A percentile compares a stretch with the other conserved stretches of the same genome.
Conservation (phyloP, 1,139 yeast species). For the Yamadazyma triangularis region DNA sequence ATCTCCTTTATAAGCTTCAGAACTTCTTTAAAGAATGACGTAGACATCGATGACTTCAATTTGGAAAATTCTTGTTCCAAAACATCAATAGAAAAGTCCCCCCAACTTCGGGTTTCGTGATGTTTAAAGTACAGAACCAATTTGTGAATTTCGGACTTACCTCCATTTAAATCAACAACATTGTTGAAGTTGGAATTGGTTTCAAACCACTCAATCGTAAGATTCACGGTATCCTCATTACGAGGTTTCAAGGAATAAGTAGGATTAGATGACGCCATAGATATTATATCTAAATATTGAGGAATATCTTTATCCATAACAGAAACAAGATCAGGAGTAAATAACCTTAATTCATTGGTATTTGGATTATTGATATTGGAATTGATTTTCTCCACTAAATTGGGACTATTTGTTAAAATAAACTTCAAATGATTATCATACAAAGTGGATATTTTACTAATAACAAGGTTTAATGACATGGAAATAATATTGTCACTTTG, state of each 20-base stretch:
- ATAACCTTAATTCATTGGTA: constrained; percentile 1
- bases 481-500: not conserved
- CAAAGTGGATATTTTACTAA: constrained; percentile 2
- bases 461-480: not conserved
- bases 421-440: constrained; percentile 4
- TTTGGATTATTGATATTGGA: not conserved
- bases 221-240: constrained; percentile 4
- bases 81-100: too few relatives aligned
- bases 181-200: constrained; percentile 2
- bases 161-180: constrained; percentile 1
- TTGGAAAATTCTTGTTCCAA: not conserved
- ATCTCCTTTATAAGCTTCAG: constrained; percentile 1
- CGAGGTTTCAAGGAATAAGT: constrained; percentile 6
- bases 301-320: constrained; percentile 9
- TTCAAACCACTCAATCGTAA: constrained; percentile 8
- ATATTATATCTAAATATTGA: constrained; percentile 8
- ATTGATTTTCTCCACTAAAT: not conserved
- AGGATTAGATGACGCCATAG: constrained; percentile 8
- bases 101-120: too few relatives aligned
- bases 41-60: constrained; percentile 2
- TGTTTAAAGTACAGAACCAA: too few relatives aligned
- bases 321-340: constrained; percentile 9
- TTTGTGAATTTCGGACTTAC: not conserved
- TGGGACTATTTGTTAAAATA: too few relatives aligned
- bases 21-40: constrained; percentile 7